Conservation (phyloP, 176 grass and related monocot species). For the Oryza longistaminata region DNA sequence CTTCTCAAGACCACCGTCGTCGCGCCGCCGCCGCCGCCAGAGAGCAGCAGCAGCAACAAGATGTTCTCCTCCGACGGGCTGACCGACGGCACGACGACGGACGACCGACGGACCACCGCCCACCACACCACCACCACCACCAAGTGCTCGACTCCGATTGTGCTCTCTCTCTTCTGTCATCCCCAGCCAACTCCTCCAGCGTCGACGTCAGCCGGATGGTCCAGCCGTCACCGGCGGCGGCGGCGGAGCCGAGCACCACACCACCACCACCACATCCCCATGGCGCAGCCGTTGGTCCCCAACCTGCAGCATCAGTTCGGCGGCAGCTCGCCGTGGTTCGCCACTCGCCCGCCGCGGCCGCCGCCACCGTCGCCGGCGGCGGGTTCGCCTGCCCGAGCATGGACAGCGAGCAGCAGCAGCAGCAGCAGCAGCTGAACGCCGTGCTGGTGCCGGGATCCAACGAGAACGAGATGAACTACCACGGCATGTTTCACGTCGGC, state of each 20-base stretch:
- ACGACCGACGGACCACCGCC: neutral
- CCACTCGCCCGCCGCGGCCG: conserved; percentile 1
- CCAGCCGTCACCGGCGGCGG: neutral
- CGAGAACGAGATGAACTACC: conserved; percentile 54
- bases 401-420: conserved; percentile 18
- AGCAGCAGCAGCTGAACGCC: conserved; percentile 42
- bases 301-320: conserved; percentile 38
- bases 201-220: conserved; percentile 50
- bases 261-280: conserved; percentile 18
- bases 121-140: neutral
- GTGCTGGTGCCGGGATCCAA: conserved; percentile 43
- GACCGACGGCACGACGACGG: neutral
- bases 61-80: conserved; percentile 56
- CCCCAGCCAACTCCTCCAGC: conserved; percentile 56
- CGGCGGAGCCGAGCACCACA: conserved; percentile 24
- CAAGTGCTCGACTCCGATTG: conserved; percentile 63
- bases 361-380: neutral
- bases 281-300: conserved; percentile 47
- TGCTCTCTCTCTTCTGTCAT: conserved; percentile 98
- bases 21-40: conserved; percentile 7
- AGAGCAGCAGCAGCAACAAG: conserved; percentile 66
- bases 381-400: conserved; percentile 52
- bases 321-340: conserved; percentile 40
- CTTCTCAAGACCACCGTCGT: conserved; percentile 39
- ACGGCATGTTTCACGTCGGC: conserved; percentile 63